These are phyloP conservation scores for Kwoniella europaea DNA, from an alignment of 768 basidiomycete genomes.

Conservation along the genomic window DNA sequence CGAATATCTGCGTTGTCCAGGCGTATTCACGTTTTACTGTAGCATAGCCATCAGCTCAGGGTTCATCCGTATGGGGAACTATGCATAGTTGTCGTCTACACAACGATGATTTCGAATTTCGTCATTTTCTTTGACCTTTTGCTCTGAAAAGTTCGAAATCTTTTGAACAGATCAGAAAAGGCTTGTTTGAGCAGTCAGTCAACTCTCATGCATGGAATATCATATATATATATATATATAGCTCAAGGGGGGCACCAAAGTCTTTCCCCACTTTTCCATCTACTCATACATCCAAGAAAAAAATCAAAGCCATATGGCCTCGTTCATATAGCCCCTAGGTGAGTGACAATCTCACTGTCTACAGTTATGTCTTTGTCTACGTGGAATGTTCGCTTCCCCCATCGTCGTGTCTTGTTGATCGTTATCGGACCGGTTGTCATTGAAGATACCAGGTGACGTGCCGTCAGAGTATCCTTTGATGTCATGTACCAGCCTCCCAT, in stretches of 20 bases:
- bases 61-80: neutral
- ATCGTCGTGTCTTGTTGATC: neutral
- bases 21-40: too few species aligned
- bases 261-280: slow-evolving; percentile 6
- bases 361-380: neutral
- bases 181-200: neutral
- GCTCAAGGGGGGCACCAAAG: slow-evolving; percentile 13
- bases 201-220: neutral
- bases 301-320: slow-evolving; percentile 21
- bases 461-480: neutral
- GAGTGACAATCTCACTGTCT: slow-evolving; percentile 9
- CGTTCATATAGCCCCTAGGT: slow-evolving; percentile 20
- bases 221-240: slow-evolving; percentile 12
- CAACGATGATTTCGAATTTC: slow-evolving; percentile 10
- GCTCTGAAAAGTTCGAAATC: slow-evolving; percentile 2
- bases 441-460: neutral
- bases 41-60: neutral
- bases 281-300: neutral
- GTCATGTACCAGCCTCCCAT: neutral
- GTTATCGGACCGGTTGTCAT: neutral
- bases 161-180: neutral
- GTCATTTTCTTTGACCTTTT: neutral
- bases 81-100: neutral
- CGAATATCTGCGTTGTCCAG: neutral
- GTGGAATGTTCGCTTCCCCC: neutral